Base-by-base conservation (phyloP, 148 eudicot species). In the Fallopia convolvulus region DNA sequence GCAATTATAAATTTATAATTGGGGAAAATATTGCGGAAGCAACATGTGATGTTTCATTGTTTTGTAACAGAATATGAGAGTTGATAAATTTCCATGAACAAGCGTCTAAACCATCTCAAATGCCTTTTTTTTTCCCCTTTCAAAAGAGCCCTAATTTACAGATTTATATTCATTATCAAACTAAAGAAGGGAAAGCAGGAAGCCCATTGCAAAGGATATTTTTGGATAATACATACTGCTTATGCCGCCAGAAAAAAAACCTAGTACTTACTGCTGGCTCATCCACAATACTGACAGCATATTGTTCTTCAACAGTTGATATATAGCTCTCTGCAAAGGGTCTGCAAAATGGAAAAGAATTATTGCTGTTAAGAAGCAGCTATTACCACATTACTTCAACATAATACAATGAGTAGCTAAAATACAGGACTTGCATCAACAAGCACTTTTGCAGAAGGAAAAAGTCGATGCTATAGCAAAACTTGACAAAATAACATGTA, bases 221-320 rank as follows among this genome's bases (percentile, higher is more conserved):
- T 21, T 21, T 13, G 21, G 30, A 58, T 23, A 23, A 10, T 20
- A 17, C 18, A 5, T 52, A 52, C 58, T 52, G 9, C 5, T 52
- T 52, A 52, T 6, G 7, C 20, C 5, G 20, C 20, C 47, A 6
- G 30, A 26, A 26, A 13, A 55, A 18, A 55, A 7, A 18, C 2
- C 23, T 60, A 60, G 71, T 14, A 87, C 96, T 84, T 88, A 93
- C 98, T 77, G 78, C 77, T 50, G 86, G 81, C 46, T 80, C 88
- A 48, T 89, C 92, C 50, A 91, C 90, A 78, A 81, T 78, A 66
- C 89, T 87, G 20, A 89, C 98, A 76, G 91, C 93, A 85, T 85
- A 93, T 52, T 83, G 79, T 49, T 87, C 91, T 65, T 82, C 93
- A 68, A 80, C 80, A n/a, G 84, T 91, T 40, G 90, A 77, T 52